Evolutionary conservation across 192 early-diverging fungal genomes (phyloP).

Genomic region (Coemansia sp.): DNA sequence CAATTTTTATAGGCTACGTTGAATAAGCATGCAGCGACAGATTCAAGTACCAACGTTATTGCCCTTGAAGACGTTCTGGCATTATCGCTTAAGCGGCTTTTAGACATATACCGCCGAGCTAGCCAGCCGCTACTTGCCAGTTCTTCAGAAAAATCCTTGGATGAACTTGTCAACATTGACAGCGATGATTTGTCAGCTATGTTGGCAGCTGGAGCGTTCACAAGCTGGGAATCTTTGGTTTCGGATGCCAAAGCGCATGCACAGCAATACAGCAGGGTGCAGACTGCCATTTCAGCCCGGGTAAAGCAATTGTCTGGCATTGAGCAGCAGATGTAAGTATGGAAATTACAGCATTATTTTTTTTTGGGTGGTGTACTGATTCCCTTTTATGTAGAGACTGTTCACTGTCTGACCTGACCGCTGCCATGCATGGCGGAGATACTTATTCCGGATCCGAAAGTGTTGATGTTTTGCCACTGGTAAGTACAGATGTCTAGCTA

Average conservation of each 20-base stretch:
- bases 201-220: slow-evolving; percentile 31
- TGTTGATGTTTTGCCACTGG: slow-evolving; percentile 26
- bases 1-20: slow-evolving; percentile 11
- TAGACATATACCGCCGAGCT: slow-evolving; percentile 13
- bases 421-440: slow-evolving; percentile 41
- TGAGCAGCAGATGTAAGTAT: slow-evolving; percentile 41
- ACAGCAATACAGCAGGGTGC: neutral
- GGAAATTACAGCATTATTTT: slow-evolving; percentile 1
- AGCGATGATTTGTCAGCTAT: slow-evolving; percentile 4
- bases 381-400: slow-evolving; percentile 21
- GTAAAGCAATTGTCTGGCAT: slow-evolving; percentile 10
- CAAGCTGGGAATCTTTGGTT: slow-evolving; percentile 34
- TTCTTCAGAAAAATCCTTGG: neutral
- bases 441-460: slow-evolving; percentile 30
- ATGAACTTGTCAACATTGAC: neutral
- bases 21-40: slow-evolving; percentile 1
- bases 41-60: slow-evolving; percentile 18
- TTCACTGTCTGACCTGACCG: slow-evolving; percentile 20
- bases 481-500: slow-evolving; percentile 15
- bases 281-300: slow-evolving; percentile 4
- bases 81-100: slow-evolving; percentile 33
- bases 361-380: neutral
- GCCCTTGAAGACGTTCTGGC: slow-evolving; percentile 37
- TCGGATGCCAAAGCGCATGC: slow-evolving; percentile 23
- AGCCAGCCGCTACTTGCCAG: slow-evolving; percentile 1